Conservation (phyloP, 305 asterid genomes). For the Fraxinus ornus region DNA sequence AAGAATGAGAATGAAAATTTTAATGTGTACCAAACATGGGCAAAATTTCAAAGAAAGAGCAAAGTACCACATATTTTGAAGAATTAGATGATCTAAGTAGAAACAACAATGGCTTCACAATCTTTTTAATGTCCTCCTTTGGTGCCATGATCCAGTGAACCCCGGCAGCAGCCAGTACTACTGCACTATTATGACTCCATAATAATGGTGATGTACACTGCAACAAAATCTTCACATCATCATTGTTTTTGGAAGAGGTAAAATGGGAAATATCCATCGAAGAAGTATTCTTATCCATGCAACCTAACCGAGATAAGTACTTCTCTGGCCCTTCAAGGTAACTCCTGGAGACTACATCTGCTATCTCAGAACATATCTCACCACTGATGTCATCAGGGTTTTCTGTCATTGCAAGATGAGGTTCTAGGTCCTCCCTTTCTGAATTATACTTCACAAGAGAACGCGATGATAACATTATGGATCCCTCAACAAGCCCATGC, state of each 20-base stretch:
- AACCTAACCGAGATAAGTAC: constrained; percentile 60
- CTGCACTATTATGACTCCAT: constrained; percentile 93
- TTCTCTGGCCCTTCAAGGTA: constrained; percentile 95
- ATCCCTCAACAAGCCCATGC: constrained; percentile 88
- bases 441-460: constrained; percentile 37
- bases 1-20: no score
- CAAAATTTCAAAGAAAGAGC: constrained; percentile 11
- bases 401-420: constrained; percentile 36
- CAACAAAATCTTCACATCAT: constrained; percentile 75
- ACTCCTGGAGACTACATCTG: constrained; percentile 67
- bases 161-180: constrained; percentile 96
- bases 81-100: constrained; percentile 85
- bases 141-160: constrained; percentile 99
- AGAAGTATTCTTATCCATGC: constrained; percentile 44
- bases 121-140: constrained; percentile 62
- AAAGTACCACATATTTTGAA: constrained; percentile 88
- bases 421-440: constrained; percentile 39
- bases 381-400: constrained; percentile 30
- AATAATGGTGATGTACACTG: constrained; percentile 86
- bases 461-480: constrained; percentile 59
- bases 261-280: constrained; percentile 46
- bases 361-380: constrained; percentile 54
- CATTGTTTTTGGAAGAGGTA: constrained; percentile 77
- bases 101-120: constrained; percentile 88
- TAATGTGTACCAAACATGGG: no score